Conservation (phyloP, 2,329 filamentous ascomycete species). For the Nigrospora osmanthi region DNA sequence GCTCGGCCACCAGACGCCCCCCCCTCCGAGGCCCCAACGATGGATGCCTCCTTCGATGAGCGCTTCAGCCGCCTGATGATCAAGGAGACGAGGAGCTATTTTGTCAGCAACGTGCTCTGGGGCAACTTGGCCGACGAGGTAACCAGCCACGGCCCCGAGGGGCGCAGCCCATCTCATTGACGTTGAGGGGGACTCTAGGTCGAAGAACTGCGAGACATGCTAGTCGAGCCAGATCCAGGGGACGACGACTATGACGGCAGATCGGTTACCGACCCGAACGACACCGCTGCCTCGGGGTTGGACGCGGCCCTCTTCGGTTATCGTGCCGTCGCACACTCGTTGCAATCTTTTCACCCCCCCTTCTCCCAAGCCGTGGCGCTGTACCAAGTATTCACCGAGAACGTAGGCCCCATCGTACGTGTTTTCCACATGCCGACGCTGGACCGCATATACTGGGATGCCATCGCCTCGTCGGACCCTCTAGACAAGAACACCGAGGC, state of each 20-base stretch:
- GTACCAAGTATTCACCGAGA: slow-evolving; percentile 15
- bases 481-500: slow-evolving; percentile 10
- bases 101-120: not conserved
- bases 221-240: slow-evolving; percentile 4
- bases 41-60: not conserved
- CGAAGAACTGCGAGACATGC: slow-evolving; percentile 8
- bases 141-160: too few relatives aligned
- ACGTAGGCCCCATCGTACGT: slow-evolving; percentile 15
- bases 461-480: slow-evolving; percentile 6
- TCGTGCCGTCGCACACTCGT: slow-evolving; percentile 14
- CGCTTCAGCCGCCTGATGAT: not conserved
- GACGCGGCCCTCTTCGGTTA: slow-evolving; percentile 16
- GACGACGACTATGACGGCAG: slow-evolving; percentile 1
- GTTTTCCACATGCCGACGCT: slow-evolving; percentile 21
- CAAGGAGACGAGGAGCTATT: not conserved
- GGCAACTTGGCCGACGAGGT: slow-evolving; percentile 1
- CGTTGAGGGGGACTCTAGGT: slow-evolving; percentile 1
- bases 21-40: not conserved
- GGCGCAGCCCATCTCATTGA: not conserved
- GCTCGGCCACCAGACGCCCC: too few relatives aligned
- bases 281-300: not conserved
- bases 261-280: too few relatives aligned
- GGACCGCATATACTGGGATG: slow-evolving; percentile 5
- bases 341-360: slow-evolving; percentile 13
- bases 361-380: slow-evolving; percentile 13